Conservation (phyloP, 768 basidiomycete genomes). For the Psilocybe sp. region DNA sequence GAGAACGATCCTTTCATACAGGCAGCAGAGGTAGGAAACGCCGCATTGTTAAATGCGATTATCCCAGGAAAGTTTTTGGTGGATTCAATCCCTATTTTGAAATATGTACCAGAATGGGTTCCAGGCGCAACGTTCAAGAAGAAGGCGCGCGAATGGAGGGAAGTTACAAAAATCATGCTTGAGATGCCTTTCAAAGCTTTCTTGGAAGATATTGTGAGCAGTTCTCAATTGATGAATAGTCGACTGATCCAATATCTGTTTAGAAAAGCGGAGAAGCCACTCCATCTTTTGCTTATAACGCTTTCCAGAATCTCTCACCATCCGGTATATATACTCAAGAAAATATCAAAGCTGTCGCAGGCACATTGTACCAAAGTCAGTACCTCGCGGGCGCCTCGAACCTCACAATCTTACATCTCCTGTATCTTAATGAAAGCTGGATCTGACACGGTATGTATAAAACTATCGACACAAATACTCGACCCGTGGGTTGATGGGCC, state of each 20-base stretch:
- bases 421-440: too few relatives aligned
- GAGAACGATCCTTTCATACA: conserved; percentile 13
- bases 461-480: too few relatives aligned
- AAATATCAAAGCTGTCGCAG: too few relatives aligned
- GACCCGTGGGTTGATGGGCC: too few relatives aligned
- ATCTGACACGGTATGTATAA: too few relatives aligned
- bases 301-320: too few relatives aligned
- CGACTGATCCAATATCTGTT: not conserved
- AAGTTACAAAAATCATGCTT: conserved; percentile 1
- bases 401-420: too few relatives aligned
- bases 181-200: not conserved
- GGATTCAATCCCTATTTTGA: conserved; percentile 11
- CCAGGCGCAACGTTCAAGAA: conserved; percentile 11
- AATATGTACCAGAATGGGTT: conserved; percentile 14
- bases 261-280: conserved; percentile 1
- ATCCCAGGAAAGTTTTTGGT: conserved; percentile 11
- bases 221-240: not conserved
- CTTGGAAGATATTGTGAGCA: not conserved
- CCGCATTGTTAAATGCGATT: conserved; percentile 1
- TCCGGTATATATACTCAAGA: too few relatives aligned
- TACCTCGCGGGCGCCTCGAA: too few relatives aligned
- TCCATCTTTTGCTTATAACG: too few relatives aligned
- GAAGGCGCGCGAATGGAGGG: conserved; percentile 2
- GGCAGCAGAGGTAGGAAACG: conserved; percentile 8
- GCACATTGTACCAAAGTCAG: too few relatives aligned